Percentiles rank a stretch among this genome's conserved stretches.
These are phyloP conservation scores for Priceomyces haplophilus DNA, from an alignment of 805 yeast species.

Conservation along the genomic window DNA sequence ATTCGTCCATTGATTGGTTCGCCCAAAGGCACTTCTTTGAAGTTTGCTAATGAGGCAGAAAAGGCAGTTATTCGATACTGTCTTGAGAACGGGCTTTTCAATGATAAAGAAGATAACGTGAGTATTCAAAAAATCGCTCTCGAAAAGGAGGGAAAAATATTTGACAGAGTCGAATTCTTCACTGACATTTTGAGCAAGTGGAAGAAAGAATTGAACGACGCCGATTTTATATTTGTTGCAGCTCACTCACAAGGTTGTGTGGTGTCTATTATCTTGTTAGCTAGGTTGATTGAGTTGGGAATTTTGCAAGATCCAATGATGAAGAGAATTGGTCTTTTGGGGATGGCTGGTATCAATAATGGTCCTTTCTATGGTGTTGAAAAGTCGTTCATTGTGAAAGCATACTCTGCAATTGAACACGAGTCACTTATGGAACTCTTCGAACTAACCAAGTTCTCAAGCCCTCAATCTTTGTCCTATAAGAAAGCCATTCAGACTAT, in stretches of 20 bases:
- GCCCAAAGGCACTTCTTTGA: constrained; percentile 93
- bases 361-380: constrained; percentile 95
- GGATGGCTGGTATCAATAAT: constrained; percentile 94
- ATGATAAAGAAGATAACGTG: constrained; percentile 28
- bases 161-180: constrained; percentile 80
- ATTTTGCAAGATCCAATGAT: constrained; percentile 35
- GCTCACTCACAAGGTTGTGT: constrained; percentile 97
- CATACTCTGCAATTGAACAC: constrained; percentile 86
- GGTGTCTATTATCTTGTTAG: constrained; percentile 76
- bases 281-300: constrained; percentile 62
- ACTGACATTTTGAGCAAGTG: constrained; percentile 69
- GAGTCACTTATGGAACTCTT: constrained; percentile 84
- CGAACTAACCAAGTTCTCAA: constrained; percentile 76
- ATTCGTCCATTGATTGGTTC: constrained; percentile 86
- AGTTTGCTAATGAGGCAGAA: constrained; percentile 90
- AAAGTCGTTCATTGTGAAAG: constrained; percentile 76
- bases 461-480: constrained; percentile 68
- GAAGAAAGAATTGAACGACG: constrained; percentile 53
- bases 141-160: constrained; percentile 89
- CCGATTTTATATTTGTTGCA: constrained; percentile 88
- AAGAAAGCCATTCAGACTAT: constrained; percentile 63
- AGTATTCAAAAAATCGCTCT: constrained; percentile 86
- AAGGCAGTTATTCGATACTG: constrained; percentile 62
- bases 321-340: constrained; percentile 65
- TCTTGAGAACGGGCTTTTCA: constrained; percentile 41